Evolutionary conservation across 2,329 filamentous ascomycete genomes (phyloP).

Genomic region (Berkeleyomyces basicola): DNA sequence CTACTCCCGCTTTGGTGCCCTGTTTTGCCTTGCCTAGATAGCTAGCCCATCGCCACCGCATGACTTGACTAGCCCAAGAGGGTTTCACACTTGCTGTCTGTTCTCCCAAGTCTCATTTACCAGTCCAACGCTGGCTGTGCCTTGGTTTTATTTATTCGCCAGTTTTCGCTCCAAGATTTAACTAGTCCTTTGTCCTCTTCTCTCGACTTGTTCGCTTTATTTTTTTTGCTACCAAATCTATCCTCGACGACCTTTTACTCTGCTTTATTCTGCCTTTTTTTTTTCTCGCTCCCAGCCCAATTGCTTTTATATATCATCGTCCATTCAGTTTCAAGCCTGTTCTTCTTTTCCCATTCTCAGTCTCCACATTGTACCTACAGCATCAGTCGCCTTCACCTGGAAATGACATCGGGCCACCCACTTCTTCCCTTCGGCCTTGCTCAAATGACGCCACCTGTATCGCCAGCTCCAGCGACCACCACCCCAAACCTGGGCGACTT

Average conservation of each 20-base stretch:
- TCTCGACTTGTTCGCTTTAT: neutral
- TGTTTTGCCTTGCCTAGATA: neutral
- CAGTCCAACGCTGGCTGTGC: neutral
- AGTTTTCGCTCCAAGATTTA: neutral
- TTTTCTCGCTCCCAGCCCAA: neutral
- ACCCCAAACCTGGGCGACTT: slow-evolving; percentile 9
- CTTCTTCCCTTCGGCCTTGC: slow-evolving; percentile 7
- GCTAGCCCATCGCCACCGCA: neutral
- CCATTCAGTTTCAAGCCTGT: neutral
- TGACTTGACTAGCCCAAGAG: neutral
- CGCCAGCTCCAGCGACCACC: slow-evolving; percentile 8
- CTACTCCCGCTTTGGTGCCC: neutral
- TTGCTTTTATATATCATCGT: neutral
- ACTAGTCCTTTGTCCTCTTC: neutral
- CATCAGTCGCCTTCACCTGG: neutral
- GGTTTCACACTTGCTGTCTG: neutral
- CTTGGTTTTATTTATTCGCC: neutral
- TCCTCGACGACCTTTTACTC: neutral
- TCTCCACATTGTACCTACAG: neutral
- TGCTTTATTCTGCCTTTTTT: neutral
- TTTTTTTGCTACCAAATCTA: neutral
- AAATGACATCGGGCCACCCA: neutral
- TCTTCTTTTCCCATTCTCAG: neutral
- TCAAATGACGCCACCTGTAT: slow-evolving; percentile 13
- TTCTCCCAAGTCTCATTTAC: neutral